These are phyloP conservation scores for Blumeriella jaapii DNA, from an alignment of 2,329 filamentous ascomycete genomes.

Conservation along the genomic window DNA sequence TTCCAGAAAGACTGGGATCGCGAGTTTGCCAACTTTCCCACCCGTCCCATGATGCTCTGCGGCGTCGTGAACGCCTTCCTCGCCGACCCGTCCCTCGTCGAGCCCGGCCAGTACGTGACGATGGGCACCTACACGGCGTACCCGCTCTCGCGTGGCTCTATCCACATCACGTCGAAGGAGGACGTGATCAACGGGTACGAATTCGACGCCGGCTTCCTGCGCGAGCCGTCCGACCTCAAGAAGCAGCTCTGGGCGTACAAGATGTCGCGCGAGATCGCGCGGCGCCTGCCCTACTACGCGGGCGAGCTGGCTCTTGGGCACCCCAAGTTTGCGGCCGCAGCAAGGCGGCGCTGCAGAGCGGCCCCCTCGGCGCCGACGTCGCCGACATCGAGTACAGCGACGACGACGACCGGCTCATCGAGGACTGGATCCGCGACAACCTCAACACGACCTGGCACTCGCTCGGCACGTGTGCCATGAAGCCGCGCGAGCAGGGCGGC, in stretches of 20 bases:
- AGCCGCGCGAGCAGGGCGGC: constrained; percentile 27
- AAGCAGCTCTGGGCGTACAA: constrained; percentile 54
- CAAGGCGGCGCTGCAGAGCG: constrained; percentile 27
- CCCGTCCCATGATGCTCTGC: constrained; percentile 35
- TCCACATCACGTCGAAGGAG: constrained; percentile 42
- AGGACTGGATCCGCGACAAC: constrained; percentile 32
- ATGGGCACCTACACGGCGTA: constrained; percentile 44
- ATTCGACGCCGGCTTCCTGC: constrained; percentile 47
- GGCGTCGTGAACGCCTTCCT: constrained; percentile 38
- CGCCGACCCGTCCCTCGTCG: constrained; percentile 31
- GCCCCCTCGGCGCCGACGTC: constrained; percentile 23
- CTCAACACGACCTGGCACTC: constrained; percentile 32
- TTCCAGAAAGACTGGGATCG: constrained; percentile 43
- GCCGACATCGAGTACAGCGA: constrained; percentile 30
- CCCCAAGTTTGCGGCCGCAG: constrained; percentile 34
- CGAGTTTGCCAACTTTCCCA: constrained; percentile 34
- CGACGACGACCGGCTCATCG: constrained; percentile 29
- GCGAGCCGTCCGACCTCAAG: constrained; percentile 43
- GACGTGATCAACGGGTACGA: constrained; percentile 35
- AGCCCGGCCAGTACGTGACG: constrained; percentile 38
- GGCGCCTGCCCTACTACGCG: constrained; percentile 41
- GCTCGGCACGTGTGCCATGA: constrained; percentile 32
- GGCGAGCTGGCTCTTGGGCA: constrained; percentile 34
- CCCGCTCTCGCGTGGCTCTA: constrained; percentile 47
- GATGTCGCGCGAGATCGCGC: constrained; percentile 47